A percentile compares a stretch with the other conserved stretches of the same genome.
These are phyloP conservation scores for Azolla pinnata DNA, from an alignment of 75 land plant genomes.

Conservation along the genomic window DNA sequence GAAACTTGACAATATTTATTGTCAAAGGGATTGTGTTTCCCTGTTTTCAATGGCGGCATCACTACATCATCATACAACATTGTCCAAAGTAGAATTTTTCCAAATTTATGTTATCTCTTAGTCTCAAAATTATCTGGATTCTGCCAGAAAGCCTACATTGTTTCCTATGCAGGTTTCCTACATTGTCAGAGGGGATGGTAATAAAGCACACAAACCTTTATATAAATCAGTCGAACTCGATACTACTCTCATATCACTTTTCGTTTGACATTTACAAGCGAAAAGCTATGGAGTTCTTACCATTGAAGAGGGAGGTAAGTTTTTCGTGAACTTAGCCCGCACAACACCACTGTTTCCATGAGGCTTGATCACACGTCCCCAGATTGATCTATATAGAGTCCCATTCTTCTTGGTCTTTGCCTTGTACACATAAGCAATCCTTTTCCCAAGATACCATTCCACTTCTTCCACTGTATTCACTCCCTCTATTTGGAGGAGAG, in stretches of 20 bases:
- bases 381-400: constrained; percentile 62
- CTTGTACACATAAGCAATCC: constrained; percentile 79
- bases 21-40: too few species aligned
- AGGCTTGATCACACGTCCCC: constrained; percentile 79
- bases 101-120: too few species aligned
- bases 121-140: too few species aligned
- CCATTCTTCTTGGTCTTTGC: constrained; percentile 78
- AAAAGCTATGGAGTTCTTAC: constrained; percentile 21
- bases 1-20: too few species aligned
- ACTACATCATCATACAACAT: too few species aligned
- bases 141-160: too few species aligned
- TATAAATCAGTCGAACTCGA: too few species aligned
- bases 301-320: constrained; percentile 77
- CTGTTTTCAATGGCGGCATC: too few species aligned
- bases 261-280: not conserved
- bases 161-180: too few species aligned
- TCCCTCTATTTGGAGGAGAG: constrained; percentile 57
- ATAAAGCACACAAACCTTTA: too few species aligned
- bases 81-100: too few species aligned
- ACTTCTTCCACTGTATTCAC: constrained; percentile 69
- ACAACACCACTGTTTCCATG: constrained; percentile 96
- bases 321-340: constrained; percentile 74
- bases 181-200: too few species aligned
- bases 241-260: not conserved
- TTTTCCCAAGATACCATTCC: constrained; percentile 59